Conservation (phyloP, 2,329 filamentous ascomycete genomes). For the Rhynchosporium agropyri region DNA sequence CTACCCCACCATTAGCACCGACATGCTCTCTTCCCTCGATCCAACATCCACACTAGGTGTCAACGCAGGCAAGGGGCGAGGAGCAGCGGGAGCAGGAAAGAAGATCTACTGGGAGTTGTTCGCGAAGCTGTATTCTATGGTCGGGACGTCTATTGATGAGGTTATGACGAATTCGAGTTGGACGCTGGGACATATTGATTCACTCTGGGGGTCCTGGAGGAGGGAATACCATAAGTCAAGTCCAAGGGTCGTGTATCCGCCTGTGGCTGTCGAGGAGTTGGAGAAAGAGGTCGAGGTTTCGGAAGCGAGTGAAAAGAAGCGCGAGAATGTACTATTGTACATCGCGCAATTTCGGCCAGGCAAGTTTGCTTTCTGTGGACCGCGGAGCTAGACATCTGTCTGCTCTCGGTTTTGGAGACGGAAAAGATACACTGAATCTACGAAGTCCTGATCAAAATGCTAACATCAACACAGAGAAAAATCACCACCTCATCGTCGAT, state of each 20-base stretch:
- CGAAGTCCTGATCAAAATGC: not conserved
- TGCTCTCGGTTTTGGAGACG: not conserved
- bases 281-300: constrained; percentile 74
- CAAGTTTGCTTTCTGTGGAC: not conserved
- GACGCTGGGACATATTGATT: constrained; percentile 83
- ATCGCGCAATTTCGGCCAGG: constrained; percentile 91
- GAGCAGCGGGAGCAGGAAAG: constrained; percentile 71
- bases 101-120: constrained; percentile 85
- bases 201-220: constrained; percentile 72
- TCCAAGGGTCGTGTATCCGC: constrained; percentile 82
- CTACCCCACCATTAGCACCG: constrained; percentile 96
- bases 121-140: constrained; percentile 77
- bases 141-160: constrained; percentile 82
- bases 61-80: constrained; percentile 80
- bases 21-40: constrained; percentile 88
- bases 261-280: constrained; percentile 86
- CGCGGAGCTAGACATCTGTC: not conserved
- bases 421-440: not conserved
- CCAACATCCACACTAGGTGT: constrained; percentile 67
- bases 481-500: constrained; percentile 83
- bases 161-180: constrained; percentile 98
- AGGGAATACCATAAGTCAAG: constrained; percentile 48
- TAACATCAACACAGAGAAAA: constrained; percentile 68
- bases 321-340: constrained; percentile 78
- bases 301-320: constrained; percentile 65